A percentile compares a stretch with the other conserved stretches of the same genome.
phyloP scores from a whole-genome alignment of 345 rosid species.

The Psidium friedrichsthalianum region DNA sequence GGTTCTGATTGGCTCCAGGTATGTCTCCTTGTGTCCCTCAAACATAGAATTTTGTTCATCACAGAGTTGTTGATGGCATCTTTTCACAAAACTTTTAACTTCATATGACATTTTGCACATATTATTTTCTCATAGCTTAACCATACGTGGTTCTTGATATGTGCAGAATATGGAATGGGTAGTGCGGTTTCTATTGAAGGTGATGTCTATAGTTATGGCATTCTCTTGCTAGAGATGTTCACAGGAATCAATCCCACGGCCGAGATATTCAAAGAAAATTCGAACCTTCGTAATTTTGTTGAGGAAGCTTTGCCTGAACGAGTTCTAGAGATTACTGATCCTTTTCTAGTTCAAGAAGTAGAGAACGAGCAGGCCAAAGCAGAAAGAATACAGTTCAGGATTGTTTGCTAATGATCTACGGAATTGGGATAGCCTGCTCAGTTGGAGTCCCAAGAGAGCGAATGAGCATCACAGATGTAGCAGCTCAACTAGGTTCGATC shows the following conservation, averaged over 20 bases:
- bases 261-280: slow-evolving; percentile 8
- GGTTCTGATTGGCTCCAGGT: too few species aligned
- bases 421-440: slow-evolving; percentile 11
- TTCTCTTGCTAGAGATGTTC: slow-evolving; percentile 18
- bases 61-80: neutral
- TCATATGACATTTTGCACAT: neutral
- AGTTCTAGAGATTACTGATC: slow-evolving; percentile 6
- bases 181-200: slow-evolving; percentile 3
- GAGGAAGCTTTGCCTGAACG: slow-evolving; percentile 4
- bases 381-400: neutral
- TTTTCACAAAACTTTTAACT: neutral
- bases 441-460: neutral
- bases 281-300: slow-evolving; percentile 3
- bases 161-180: slow-evolving; percentile 22
- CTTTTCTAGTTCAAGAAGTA: neutral
- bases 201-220: slow-evolving; percentile 21
- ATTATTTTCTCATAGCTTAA: neutral
- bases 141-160: neutral
- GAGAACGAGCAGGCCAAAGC: neutral
- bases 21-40: too few species aligned
- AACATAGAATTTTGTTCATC: neutral
- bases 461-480: neutral
- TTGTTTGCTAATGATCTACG: neutral
- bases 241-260: slow-evolving; percentile 9
- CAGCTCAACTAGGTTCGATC: neutral